These are phyloP conservation scores for Gautieria morchelliformis DNA, from an alignment of 768 basidiomycete species.

Conservation along the genomic window DNA sequence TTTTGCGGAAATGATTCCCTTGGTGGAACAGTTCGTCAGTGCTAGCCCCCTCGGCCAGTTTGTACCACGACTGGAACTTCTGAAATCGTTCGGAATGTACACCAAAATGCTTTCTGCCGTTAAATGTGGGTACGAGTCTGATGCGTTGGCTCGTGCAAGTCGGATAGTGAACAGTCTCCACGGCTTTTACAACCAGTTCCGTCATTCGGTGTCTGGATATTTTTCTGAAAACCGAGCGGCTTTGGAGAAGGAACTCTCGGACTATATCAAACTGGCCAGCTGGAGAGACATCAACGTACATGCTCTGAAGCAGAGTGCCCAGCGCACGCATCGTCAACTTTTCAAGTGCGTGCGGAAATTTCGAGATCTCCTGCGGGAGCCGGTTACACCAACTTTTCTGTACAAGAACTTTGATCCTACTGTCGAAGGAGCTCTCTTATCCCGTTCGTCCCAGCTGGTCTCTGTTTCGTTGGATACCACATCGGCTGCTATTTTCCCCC, in stretches of 20 bases:
- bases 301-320: slow-evolving; percentile 85
- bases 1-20: slow-evolving; percentile 55
- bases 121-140: slow-evolving; percentile 21
- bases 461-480: neutral
- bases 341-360: slow-evolving; percentile 89
- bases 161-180: slow-evolving; percentile 53
- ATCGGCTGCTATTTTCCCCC: neutral
- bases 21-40: slow-evolving; percentile 73
- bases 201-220: slow-evolving; percentile 32
- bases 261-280: slow-evolving; percentile 89
- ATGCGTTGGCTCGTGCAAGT: slow-evolving; percentile 38
- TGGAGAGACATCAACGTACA: slow-evolving; percentile 98
- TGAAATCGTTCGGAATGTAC: slow-evolving; percentile 58
- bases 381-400: slow-evolving; percentile 30
- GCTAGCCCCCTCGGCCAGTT: slow-evolving; percentile 82
- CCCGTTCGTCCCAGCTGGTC: neutral
- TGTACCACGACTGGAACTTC: slow-evolving; percentile 50
- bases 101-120: slow-evolving; percentile 26
- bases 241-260: slow-evolving; percentile 74
- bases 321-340: slow-evolving; percentile 81
- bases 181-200: slow-evolving; percentile 56
- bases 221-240: slow-evolving; percentile 44
- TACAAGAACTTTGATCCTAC: neutral
- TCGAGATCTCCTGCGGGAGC: slow-evolving; percentile 77
- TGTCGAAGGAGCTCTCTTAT: neutral